Base-by-base conservation (phyloP, 1,139 yeast genomes). In the Maudiozyma humilis region DNA sequence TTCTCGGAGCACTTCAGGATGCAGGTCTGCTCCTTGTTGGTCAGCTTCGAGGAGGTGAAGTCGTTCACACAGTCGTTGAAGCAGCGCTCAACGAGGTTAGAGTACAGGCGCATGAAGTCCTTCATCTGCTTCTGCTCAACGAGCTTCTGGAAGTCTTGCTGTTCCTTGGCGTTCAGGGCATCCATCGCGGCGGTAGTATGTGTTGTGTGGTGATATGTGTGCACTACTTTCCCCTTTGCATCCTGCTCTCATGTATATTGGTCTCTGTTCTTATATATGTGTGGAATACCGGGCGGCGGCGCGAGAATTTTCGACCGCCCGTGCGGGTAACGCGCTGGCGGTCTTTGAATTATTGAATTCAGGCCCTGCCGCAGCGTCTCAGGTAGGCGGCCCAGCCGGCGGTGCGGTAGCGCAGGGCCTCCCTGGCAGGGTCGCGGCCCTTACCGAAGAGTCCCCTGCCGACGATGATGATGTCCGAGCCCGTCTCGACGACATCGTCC, bases 71-170 rank as follows among this genome's bases (percentile, higher is more conserved):
- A 91, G 71, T 91, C 97, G 48, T 80, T 80, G 72, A 91, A 91
- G 73, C 98, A 91, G 73, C 95, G 82, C 67, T 93, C 91, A 47
- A 91, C 97, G 60, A 91, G 78, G 65, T 84, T 83, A 52, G 97
- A 88, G 76, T 91, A 91, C 44, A 82, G 72, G 66, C 93, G 82
- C 97, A 89, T 89, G 80, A 89, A 91, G 67, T 91, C 98, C 69
- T 86, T 86, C 96, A 91, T 88, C 71, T 91, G 98, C 76, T 91
- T 91, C 66, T 86, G 91, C 71, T 89, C 97, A 56, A 89, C 95
- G 55, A 89, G 74, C 67, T 82, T 89, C 69, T 88, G 96, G 68
- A 89, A 89, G 62, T 88, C 94, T 70, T 87, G 96, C 69, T 89
- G 96, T 71, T 89, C 97, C 66, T 87, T 84, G 63, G 82, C 81